Percentiles rank a stretch among this genome's conserved stretches.
These are phyloP conservation scores for Tillandsia leiboldiana DNA, from an alignment of 176 grass and related monocot genomes.

Conservation along the genomic window DNA sequence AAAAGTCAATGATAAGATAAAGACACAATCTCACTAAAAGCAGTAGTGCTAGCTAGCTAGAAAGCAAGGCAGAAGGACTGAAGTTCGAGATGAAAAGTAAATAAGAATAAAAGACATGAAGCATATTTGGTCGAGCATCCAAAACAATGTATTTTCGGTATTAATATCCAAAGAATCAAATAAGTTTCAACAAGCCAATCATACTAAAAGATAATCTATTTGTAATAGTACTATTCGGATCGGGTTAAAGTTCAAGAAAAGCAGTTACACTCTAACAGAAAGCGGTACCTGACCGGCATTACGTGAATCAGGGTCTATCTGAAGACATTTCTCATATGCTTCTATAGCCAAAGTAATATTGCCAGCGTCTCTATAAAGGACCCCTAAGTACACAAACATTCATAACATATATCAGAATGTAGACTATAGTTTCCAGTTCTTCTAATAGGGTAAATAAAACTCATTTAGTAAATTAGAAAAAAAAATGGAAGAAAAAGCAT, in stretches of 20 bases:
- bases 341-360: slow-evolving; percentile 83
- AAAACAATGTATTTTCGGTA: not conserved
- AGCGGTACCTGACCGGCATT: slow-evolving; percentile 90
- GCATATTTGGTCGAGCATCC: not conserved
- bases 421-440: slow-evolving; percentile 2
- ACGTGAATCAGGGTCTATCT: slow-evolving; percentile 91
- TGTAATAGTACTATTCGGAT: not conserved
- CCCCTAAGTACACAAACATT: slow-evolving; percentile 42
- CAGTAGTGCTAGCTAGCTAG: too few species aligned
- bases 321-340: slow-evolving; percentile 93
- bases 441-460: slow-evolving; percentile 4
- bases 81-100: too few species aligned
- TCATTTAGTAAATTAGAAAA: not conserved
- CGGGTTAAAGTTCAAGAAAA: slow-evolving; percentile 1
- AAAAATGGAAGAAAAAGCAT: not conserved
- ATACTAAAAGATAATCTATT: not conserved
- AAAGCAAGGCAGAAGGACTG: too few species aligned
- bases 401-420: slow-evolving; percentile 16
- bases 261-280: slow-evolving; percentile 8
- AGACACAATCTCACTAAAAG: too few species aligned
- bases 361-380: slow-evolving; percentile 97
- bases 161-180: not conserved
- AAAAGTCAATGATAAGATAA: not conserved
- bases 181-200: not conserved
- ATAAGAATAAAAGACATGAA: too few species aligned